Base-by-base conservation (phyloP, 768 basidiomycete genomes). In the Udeniomyces megalosporus region DNA sequence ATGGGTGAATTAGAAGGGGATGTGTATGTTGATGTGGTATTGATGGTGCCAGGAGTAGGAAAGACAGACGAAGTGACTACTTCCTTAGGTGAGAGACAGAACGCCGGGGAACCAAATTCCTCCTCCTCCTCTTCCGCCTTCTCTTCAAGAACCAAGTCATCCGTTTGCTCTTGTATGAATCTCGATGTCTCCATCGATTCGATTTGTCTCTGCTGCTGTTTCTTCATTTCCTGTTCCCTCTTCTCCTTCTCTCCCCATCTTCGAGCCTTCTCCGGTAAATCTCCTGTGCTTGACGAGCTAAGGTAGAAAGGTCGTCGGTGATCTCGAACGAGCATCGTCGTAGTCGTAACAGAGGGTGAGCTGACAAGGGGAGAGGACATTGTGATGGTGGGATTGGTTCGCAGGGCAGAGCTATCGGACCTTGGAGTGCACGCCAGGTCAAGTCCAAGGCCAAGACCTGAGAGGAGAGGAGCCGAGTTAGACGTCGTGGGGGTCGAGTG, bases 301-400 rank as follows among this genome's bases (percentile, higher is more conserved):
- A 63, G 44, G 45, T 63, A 63, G 56, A 63, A 63, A n/a, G 62
- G 62, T 44, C 55, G 38, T 8, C 62, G 35, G 26, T 63, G 62
- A 24, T 63, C 55, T 14, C 62, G 12, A 6, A 63, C 62, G 48
- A 63, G 56, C 38, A 51, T 29, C 28, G 56, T 29, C 22, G 61
- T 12, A 15, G 51, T 20, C 34, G 32, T 10, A 1, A 22, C 5
- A 29, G 20, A n/a, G 42, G 51, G 34, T 52, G 29, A 14, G 34
- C 24, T 17, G 10, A 34, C 29, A 14, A 0, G 38, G 49, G n/a
- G 22, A 29, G 1, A 32, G 28, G 38, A 35, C 10, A 20, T 24
- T 4, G 52, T 32, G n/a, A 17, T n/a, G n/a, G n/a, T n/a, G 15
- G 4, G 31, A 5, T 17, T 3, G 4, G 52, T 32, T 31, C 32